These are phyloP conservation scores for Talaromyces islandicus DNA, from an alignment of 2,329 filamentous ascomycete species.

Conservation along the genomic window DNA sequence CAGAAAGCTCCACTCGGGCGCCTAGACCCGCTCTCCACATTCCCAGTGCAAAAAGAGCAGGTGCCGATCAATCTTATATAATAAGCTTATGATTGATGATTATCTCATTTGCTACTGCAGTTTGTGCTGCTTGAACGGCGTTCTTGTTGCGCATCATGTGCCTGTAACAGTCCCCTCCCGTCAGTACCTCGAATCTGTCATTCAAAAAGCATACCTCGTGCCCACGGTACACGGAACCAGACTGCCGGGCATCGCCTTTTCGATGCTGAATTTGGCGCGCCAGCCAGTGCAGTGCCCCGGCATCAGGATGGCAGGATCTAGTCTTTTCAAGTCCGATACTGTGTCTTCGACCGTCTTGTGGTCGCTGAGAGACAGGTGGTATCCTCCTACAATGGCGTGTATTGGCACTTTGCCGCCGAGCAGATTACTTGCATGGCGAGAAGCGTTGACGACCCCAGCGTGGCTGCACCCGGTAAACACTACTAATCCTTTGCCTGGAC, in stretches of 20 bases:
- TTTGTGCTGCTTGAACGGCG: neutral
- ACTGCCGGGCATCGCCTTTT: slow-evolving; percentile 45
- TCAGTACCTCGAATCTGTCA: neutral
- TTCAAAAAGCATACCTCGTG: slow-evolving; percentile 34
- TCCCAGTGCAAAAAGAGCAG: neutral
- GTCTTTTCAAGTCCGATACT: slow-evolving; percentile 42
- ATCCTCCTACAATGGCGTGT: slow-evolving; percentile 49
- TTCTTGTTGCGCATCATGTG: neutral
- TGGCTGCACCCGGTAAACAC: slow-evolving; percentile 54
- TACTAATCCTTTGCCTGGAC: slow-evolving; percentile 45
- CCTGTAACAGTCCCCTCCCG: neutral
- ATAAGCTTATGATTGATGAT: neutral
- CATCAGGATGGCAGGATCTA: slow-evolving; percentile 46
- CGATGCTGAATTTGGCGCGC: slow-evolving; percentile 49
- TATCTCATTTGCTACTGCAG: neutral
- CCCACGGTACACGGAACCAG: slow-evolving; percentile 49
- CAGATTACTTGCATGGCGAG: slow-evolving; percentile 41
- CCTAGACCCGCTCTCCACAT: too few relatives aligned
- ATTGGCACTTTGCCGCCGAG: slow-evolving; percentile 33
- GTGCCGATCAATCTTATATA: neutral
- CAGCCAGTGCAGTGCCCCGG: slow-evolving; percentile 54
- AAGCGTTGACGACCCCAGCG: slow-evolving; percentile 49
- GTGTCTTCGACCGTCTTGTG: slow-evolving; percentile 40
- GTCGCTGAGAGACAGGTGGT: slow-evolving; percentile 47
- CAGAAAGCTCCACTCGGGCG: neutral